A percentile compares a stretch with the other conserved stretches of the same genome.
Conservation (phyloP, 805 yeast species). For the Yarrowia hollandica region DNA sequence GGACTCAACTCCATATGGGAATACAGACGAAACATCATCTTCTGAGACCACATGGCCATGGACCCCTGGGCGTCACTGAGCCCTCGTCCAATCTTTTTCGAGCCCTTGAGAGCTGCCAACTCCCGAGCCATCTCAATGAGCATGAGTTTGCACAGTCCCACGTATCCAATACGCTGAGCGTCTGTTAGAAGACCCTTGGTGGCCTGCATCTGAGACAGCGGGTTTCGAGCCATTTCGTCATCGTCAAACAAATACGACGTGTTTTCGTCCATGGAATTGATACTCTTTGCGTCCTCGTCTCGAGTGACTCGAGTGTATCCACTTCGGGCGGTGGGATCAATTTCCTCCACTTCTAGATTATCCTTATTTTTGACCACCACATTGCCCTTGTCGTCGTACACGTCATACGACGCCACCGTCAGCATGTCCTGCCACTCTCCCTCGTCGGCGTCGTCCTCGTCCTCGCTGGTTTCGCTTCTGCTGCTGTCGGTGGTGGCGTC, state of each 20-base stretch:
- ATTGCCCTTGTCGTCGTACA: constrained; percentile 72
- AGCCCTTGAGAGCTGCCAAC: constrained; percentile 53
- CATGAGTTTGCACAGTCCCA: constrained; percentile 75
- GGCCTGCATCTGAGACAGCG: constrained; percentile 68
- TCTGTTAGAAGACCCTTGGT: constrained; percentile 82
- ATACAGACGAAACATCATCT: constrained; percentile 68
- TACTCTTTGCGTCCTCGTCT: constrained; percentile 76
- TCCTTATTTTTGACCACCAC: constrained; percentile 38
- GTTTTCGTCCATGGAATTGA: constrained; percentile 51
- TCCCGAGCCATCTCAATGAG: constrained; percentile 79
- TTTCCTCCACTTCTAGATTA: constrained; percentile 35
- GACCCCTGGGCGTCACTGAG: constrained; percentile 70
- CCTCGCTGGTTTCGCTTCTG: constrained; percentile 10
- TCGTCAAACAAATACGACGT: constrained; percentile 57
- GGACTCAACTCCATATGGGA: constrained; percentile 73
- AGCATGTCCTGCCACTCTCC: constrained; percentile 84
- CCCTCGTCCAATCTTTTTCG: constrained; percentile 39
- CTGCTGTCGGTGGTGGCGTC: constrained; percentile 11
- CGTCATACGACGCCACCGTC: constrained; percentile 70
- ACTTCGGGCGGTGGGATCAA: constrained; percentile 50
- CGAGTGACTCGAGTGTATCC: constrained; percentile 89
- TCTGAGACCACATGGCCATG: constrained; percentile 81
- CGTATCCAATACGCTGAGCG: constrained; percentile 85
- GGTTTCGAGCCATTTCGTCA: constrained; percentile 47
- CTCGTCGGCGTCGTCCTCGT: constrained; percentile 15